Conservation (phyloP, 768 basidiomycete species). For the Termitomyces heimii region DNA sequence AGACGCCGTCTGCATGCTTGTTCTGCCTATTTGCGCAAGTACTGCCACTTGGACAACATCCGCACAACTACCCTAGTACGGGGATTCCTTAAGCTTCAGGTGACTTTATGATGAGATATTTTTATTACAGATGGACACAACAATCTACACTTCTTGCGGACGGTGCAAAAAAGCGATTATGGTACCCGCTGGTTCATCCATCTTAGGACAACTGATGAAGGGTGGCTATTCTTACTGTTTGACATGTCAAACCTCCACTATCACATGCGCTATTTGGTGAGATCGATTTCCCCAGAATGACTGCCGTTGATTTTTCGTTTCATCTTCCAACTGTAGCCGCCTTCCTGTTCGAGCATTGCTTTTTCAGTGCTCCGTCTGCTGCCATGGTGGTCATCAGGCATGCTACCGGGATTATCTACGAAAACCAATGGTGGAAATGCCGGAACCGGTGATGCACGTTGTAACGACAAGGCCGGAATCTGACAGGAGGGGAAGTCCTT, state of each 20-base stretch:
- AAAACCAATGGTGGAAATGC: slow-evolving; percentile 49
- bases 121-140: slow-evolving; percentile 55
- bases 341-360: slow-evolving; percentile 68
- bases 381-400: slow-evolving; percentile 76
- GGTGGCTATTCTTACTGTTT: slow-evolving; percentile 52
- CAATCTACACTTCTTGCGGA: slow-evolving; percentile 64
- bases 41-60: slow-evolving; percentile 45
- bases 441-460: slow-evolving; percentile 16
- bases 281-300: slow-evolving; percentile 14
- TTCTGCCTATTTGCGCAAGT: slow-evolving; percentile 75
- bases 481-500: slow-evolving; percentile 11
- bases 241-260: slow-evolving; percentile 40
- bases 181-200: slow-evolving; percentile 29
- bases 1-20: slow-evolving; percentile 57
- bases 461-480: slow-evolving; percentile 6
- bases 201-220: slow-evolving; percentile 19
- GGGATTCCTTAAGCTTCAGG: slow-evolving; percentile 8
- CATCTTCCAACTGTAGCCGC: slow-evolving; percentile 39
- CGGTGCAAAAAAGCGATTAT: slow-evolving; percentile 62
- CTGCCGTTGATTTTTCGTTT: background rate
- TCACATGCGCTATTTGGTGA: slow-evolving; percentile 72
- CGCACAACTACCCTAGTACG: slow-evolving; percentile 47
- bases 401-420: slow-evolving; percentile 66
- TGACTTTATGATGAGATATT: background rate
- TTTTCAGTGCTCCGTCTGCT: slow-evolving; percentile 71